Evolutionary conservation across 768 basidiomycete genomes (phyloP), one percentile per base, ranked within the genome.

Genomic region (Mycena kentingensis): DNA sequence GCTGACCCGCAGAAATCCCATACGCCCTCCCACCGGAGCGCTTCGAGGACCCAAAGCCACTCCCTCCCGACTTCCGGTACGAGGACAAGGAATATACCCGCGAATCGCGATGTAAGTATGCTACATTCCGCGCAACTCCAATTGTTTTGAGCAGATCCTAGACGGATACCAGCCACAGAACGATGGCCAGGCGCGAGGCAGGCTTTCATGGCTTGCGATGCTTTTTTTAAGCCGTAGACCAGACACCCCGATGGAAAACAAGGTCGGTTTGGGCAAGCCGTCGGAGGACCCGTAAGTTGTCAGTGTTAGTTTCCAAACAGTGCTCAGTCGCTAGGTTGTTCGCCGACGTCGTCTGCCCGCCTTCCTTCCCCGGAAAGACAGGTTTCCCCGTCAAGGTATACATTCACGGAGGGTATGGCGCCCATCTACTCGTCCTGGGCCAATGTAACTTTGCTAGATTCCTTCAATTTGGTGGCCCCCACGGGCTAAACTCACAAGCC

Each of bases 381-480:
- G 63, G 66, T 15, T 81, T 85, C 54, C 83, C 87, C 1, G 87
- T 90, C 48, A 85, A 78, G 52, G 77, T 90, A 3, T 90, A 88
- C 68, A 83, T 90, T 26, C 88, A 91, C 51, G 88, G 88, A 65
- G 87, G 87, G 85, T 86, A 63, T 16, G 72, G 4, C 39, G n/a
- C 16, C 26, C 8, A 24, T 7, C 46, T 37, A 12, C 32, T 39
- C 25, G 8, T 27, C 39, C 31, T 25, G 34, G 32, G 28, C 32
- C 27, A 13, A 43, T n/a, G n/a, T n/a, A n/a, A 25, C 46, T 49
- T 41, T 37, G 22, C 28, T 39, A 90, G 88, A 11, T 89, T 88
- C 62, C 77, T 91, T 16, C 88, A 90, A 62, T 89, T 87, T 54
- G 88, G 88, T 1, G 88, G 87, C 3, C 88, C 88, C 0, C 88